Base-by-base conservation (phyloP, 75 land plant genomes). In the Sequoiadendron giganteum region DNA sequence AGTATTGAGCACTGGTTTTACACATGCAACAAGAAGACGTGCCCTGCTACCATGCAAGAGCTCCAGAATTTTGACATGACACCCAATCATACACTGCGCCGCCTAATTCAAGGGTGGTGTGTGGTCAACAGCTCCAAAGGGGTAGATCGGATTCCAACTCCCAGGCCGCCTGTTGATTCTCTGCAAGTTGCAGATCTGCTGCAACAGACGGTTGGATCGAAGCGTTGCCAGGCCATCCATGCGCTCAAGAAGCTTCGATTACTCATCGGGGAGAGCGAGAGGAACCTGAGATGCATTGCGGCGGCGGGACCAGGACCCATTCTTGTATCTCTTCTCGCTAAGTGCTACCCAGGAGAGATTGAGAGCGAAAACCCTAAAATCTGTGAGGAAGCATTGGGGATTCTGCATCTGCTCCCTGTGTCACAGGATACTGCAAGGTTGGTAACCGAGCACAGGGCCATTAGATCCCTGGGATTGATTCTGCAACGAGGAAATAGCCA, bases 71-170 rank as follows among this genome's bases (percentile, higher is more conserved):
- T 81, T 1, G 88, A 87, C 30, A 49, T 94, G 47, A 95, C 94
- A 14, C 97, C 97, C 10, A 96, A 96, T 89, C 95, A 92, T 91
- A 96, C 93, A 36, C 93, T 95, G 85, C 92, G 92, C 25, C 93
- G 98, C 34, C 87, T 97, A 34, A 94, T 97, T 87, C 95, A 95
- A 52, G 85, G 93, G 1, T 96, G 96, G 98, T 92, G 97, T 87
- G 88, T 56, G 36, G 88, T 87, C 68, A 90, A 92, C 54, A 85
- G 90, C 21, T 75, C 90, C 40, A 19, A 58, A 73, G 93, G 95
- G 78, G 88, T 58, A 34, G 72, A 42, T 7, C 84, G 39, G 10
- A 86, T 86, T 77, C 84, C 84, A 3, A 55, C 88, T 11, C 89
- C 88, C 11, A 89, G 49, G 43, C 38, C 55, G 18, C 42, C 47